Percentiles rank a stretch among this genome's conserved stretches.
Conservation (phyloP, 768 basidiomycete species). For the Calocybe gangraenosa region DNA sequence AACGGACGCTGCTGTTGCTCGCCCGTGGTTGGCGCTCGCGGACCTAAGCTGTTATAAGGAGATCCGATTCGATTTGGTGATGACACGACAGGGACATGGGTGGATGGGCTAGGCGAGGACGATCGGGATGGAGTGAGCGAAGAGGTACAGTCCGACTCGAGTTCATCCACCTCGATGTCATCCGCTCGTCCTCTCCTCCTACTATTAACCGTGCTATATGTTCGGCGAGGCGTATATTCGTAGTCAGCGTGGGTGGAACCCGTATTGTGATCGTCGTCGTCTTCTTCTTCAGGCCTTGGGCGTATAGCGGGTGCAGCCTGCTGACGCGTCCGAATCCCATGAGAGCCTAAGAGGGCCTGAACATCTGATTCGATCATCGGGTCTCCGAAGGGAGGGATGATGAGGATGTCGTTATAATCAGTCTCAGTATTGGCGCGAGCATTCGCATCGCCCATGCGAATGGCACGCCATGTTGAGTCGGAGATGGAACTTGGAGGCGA, state of each 20-base stretch:
- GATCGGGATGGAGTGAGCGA: slow-evolving; percentile 29
- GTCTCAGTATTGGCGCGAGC: slow-evolving; percentile 13
- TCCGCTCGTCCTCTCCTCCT: slow-evolving; percentile 13
- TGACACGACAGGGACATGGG: slow-evolving; percentile 14
- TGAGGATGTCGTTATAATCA: slow-evolving; percentile 46
- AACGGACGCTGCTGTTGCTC: slow-evolving; percentile 1
- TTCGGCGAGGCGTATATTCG: slow-evolving; percentile 20
- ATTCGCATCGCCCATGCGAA: slow-evolving; percentile 21
- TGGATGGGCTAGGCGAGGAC: slow-evolving; percentile 42
- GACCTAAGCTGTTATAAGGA: neutral
- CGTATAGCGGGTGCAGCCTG: neutral
- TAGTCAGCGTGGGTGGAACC: slow-evolving; percentile 27
- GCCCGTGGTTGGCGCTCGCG: slow-evolving; percentile 4
- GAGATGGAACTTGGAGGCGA: slow-evolving; percentile 39
- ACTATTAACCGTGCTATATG: slow-evolving; percentile 3
- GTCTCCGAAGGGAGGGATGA: slow-evolving; percentile 54
- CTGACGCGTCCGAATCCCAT: slow-evolving; percentile 37
- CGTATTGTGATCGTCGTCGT: slow-evolving; percentile 24
- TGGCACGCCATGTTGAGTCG: slow-evolving; percentile 41
- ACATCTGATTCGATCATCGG: slow-evolving; percentile 52
- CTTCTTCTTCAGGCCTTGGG: slow-evolving; percentile 11
- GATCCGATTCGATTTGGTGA: slow-evolving; percentile 10
- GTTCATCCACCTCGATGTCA: slow-evolving; percentile 46
- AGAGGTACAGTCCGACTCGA: slow-evolving; percentile 52
- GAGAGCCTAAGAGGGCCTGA: slow-evolving; percentile 47